Evolutionary conservation across 345 rosid species (phyloP).

Genomic region (Ceriops tagal): DNA sequence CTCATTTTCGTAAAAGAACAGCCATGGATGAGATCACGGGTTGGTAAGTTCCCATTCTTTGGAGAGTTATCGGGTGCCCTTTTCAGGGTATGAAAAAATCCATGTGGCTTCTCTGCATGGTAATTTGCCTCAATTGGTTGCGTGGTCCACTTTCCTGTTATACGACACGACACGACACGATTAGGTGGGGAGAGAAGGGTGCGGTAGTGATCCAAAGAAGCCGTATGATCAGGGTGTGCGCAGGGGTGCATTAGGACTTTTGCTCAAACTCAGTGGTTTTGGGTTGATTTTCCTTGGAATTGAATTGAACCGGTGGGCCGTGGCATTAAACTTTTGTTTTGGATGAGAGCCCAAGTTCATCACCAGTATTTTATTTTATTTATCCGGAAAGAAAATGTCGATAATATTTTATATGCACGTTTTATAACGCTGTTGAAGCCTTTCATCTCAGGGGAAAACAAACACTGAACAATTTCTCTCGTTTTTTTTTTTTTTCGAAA

Average conservation of each 20-base stretch:
- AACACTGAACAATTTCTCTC: too few species aligned
- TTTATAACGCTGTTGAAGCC: too few species aligned
- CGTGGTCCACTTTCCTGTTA: conserved; percentile 80
- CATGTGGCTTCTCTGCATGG: conserved; percentile 67
- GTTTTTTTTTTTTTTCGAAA: too few species aligned
- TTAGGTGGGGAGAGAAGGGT: conserved; percentile 89
- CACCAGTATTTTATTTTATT: too few species aligned
- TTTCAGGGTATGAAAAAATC: conserved; percentile 46
- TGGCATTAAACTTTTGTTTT: too few species aligned
- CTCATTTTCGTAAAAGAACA: conserved; percentile 43
- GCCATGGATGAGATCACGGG: conserved; percentile 19
- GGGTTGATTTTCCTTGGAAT: conserved; percentile 52
- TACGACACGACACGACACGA: conserved; percentile 90
- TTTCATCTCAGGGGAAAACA: too few species aligned
- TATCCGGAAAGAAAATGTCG: too few species aligned
- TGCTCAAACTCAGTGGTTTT: conserved; percentile 75
- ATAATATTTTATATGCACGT: too few species aligned
- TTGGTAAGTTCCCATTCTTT: conserved; percentile 10
- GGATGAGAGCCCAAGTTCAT: too few species aligned
- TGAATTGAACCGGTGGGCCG: conserved; percentile 42
- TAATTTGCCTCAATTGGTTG: conserved; percentile 78
- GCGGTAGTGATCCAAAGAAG: conserved; percentile 56
- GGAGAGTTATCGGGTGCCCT: conserved; percentile 46
- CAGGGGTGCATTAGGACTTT: conserved; percentile 73
- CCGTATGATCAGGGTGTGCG: conserved; percentile 64